Percentiles rank a stretch among this genome's conserved stretches.
Evolutionary conservation across 73 alveolate genomes (phyloP).

Genomic region (Symbiodinium natans): DNA sequence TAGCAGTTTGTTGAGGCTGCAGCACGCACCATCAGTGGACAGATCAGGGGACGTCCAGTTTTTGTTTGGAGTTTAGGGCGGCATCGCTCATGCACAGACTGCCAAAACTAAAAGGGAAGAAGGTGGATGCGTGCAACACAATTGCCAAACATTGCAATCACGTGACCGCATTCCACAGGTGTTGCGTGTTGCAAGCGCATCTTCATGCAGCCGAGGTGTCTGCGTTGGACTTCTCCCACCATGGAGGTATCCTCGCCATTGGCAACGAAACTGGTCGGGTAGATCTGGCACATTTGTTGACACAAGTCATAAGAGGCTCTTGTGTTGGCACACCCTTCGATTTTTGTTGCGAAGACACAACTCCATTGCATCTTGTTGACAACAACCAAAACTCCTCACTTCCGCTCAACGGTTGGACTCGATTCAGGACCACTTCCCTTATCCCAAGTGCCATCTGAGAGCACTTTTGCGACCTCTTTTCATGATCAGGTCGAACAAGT

Average conservation of each 20-base stretch:
- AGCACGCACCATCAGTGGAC: too few species aligned
- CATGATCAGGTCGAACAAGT: too few species aligned
- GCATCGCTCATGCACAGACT: not conserved
- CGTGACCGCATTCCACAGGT: not conserved
- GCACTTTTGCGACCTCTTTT: too few species aligned
- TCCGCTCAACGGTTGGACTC: too few species aligned
- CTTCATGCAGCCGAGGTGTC: slow-evolving; percentile 3
- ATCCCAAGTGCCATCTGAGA: too few species aligned
- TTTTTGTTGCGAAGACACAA: too few species aligned
- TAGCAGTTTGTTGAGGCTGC: not conserved
- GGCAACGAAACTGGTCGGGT: slow-evolving; percentile 78
- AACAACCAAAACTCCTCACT: too few species aligned
- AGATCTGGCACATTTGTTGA: not conserved
- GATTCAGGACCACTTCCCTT: too few species aligned
- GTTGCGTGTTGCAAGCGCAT: not conserved
- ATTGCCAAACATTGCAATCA: not conserved
- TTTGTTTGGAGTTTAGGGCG: not conserved
- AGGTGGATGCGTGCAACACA: not conserved
- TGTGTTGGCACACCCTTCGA: too few species aligned
- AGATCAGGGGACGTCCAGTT: not conserved
- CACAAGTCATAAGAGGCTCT: too few species aligned
- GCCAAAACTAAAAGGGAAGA: not conserved
- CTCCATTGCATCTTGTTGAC: too few species aligned
- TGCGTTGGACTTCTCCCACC: slow-evolving; percentile 52
- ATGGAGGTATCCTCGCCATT: slow-evolving; percentile 47